Evolutionary conservation across 2,329 filamentous ascomycete species (phyloP).

Genomic region (Penicillium olsonii): DNA sequence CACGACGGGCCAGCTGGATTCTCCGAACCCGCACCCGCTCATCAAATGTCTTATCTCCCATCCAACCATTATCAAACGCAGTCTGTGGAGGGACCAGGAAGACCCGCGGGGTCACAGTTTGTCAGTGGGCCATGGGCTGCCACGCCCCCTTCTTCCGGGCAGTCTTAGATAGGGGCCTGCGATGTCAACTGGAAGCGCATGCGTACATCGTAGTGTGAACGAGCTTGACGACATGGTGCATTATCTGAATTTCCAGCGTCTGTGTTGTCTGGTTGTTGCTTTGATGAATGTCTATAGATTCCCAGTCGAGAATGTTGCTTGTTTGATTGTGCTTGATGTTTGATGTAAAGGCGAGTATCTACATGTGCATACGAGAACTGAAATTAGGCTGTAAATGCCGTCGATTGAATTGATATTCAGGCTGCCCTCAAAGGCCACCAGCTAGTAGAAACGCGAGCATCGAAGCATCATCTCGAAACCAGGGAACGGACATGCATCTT

Average conservation of each 20-base stretch:
- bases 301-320: neutral
- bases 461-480: too few species aligned
- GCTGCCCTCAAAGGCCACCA: too few species aligned
- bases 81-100: constrained; percentile 1
- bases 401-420: neutral
- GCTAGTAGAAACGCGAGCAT: too few species aligned
- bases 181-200: neutral
- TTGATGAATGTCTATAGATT: neutral
- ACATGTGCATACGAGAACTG: neutral
- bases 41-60: constrained; percentile 5
- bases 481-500: too few species aligned
- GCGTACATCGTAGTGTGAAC: neutral
- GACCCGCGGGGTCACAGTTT: constrained; percentile 29
- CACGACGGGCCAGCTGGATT: neutral
- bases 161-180: neutral
- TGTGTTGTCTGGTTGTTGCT: neutral
- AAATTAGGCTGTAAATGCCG: neutral
- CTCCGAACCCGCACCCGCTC: neutral
- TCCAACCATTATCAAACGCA: neutral
- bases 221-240: neutral
- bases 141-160: constrained; percentile 13
- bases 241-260: neutral
- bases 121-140: constrained; percentile 32
- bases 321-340: neutral
- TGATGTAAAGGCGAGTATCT: neutral